Percentiles rank a stretch among this genome's conserved stretches.
These are phyloP conservation scores for Yarrowia phangngaensis DNA, from an alignment of 805 yeast genomes.

Conservation along the genomic window DNA sequence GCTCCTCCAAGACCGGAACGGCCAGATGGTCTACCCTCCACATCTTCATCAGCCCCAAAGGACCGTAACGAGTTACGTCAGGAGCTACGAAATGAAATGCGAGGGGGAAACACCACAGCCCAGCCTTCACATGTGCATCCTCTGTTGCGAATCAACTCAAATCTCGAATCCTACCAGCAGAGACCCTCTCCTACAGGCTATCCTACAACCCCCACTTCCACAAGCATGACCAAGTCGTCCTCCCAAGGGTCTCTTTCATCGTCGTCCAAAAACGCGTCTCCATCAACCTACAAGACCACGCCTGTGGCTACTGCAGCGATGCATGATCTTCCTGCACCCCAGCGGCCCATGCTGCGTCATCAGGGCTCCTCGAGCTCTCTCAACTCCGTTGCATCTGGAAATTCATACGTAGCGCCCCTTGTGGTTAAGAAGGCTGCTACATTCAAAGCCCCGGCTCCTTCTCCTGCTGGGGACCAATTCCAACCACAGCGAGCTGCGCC, in stretches of 20 bases:
- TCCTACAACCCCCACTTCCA: slow-evolving; percentile 15
- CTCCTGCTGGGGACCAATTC: neutral
- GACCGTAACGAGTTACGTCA: slow-evolving; percentile 10
- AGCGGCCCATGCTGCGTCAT: slow-evolving; percentile 19
- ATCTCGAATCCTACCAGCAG: slow-evolving; percentile 7
- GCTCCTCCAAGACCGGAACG: slow-evolving; percentile 21
- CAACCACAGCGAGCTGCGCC: slow-evolving; percentile 19
- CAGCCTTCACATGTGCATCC: slow-evolving; percentile 7
- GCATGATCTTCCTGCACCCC: slow-evolving; percentile 16
- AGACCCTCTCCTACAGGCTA: neutral
- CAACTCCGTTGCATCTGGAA: slow-evolving; percentile 14
- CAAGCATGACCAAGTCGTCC: slow-evolving; percentile 21
- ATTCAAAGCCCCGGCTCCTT: neutral
- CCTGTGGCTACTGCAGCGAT: slow-evolving; percentile 11
- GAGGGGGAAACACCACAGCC: neutral
- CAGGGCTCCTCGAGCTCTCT: neutral
- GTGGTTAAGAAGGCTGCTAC: slow-evolving; percentile 19
- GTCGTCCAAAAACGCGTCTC: slow-evolving; percentile 18
- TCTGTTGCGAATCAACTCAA: slow-evolving; percentile 16
- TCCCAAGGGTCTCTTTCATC: slow-evolving; percentile 21
- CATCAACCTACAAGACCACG: slow-evolving; percentile 8
- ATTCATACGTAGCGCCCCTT: slow-evolving; percentile 18
- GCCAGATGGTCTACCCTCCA: slow-evolving; percentile 16
- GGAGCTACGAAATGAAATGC: slow-evolving; percentile 17
- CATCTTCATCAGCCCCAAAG: neutral